Conservation (phyloP, 805 yeast species). For the Kodamaea fukazawae region DNA sequence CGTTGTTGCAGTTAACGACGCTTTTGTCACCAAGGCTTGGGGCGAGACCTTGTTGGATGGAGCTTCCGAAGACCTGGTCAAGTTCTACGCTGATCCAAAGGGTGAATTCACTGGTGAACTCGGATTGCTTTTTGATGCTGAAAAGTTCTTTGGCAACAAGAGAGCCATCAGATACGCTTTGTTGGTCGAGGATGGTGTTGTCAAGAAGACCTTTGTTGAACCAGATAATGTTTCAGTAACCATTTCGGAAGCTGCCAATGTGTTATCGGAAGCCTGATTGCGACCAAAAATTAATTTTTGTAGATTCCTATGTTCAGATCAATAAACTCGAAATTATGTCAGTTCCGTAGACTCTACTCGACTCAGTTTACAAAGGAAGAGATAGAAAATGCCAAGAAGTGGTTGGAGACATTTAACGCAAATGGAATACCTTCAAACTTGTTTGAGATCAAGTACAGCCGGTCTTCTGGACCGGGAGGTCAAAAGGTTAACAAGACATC, state of each 20-base stretch:
- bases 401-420: constrained; percentile 38
- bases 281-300: not conserved
- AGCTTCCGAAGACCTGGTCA: constrained; percentile 30
- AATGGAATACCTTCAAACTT: constrained; percentile 41
- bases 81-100: constrained; percentile 75
- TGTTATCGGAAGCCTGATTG: constrained; percentile 29
- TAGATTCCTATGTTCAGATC: not conserved
- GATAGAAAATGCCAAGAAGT: constrained; percentile 34
- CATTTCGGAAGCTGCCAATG: constrained; percentile 48
- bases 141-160: constrained; percentile 69
- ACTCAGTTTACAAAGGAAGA: constrained; percentile 18
- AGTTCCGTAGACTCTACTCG: not conserved
- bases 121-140: constrained; percentile 72
- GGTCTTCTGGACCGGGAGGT: constrained; percentile 86
- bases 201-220: constrained; percentile 65
- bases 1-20: constrained; percentile 80
- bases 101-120: constrained; percentile 67
- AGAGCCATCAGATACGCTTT: constrained; percentile 77
- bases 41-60: constrained; percentile 37
- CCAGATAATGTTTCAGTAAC: constrained; percentile 76
- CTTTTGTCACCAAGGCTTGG: constrained; percentile 86
- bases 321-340: too few species aligned
- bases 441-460: constrained; percentile 46
- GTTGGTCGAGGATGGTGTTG: constrained; percentile 71
- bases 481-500: constrained; percentile 78